A percentile compares a stretch with the other conserved stretches of the same genome.
Evolutionary conservation across 139 green algal genomes (phyloP).

Genomic region (Micromonas commoda): DNA sequence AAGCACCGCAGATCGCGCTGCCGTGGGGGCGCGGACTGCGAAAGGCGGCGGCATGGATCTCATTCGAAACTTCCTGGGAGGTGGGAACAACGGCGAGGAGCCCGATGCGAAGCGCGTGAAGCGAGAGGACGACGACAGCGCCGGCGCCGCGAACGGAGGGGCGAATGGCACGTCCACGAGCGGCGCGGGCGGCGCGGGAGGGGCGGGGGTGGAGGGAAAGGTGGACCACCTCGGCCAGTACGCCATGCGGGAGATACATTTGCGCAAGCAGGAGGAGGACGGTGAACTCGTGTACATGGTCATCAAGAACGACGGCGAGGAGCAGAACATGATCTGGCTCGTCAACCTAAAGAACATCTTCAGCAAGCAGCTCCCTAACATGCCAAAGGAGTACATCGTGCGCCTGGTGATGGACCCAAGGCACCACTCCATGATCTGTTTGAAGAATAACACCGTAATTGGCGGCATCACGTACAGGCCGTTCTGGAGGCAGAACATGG

Average conservation of each 20-base stretch:
- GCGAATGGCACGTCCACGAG: background rate
- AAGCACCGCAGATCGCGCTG: too few relatives aligned
- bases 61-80: too few relatives aligned
- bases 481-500: slow-evolving; percentile 65
- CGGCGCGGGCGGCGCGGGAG: background rate
- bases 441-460: slow-evolving; percentile 57
- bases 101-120: background rate
- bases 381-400: slow-evolving; percentile 96
- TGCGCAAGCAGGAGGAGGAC: slow-evolving; percentile 24
- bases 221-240: background rate
- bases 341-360: slow-evolving; percentile 92
- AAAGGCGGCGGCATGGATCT: too few relatives aligned
- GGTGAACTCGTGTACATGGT: slow-evolving; percentile 21
- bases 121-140: background rate
- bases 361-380: slow-evolving; percentile 93
- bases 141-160: background rate
- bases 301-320: slow-evolving; percentile 25
- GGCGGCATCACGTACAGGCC: slow-evolving; percentile 91
- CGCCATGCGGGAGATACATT: background rate
- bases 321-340: slow-evolving; percentile 38
- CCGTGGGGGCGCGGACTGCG: too few relatives aligned
- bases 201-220: background rate
- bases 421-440: slow-evolving; percentile 45
- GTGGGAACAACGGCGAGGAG: background rate
- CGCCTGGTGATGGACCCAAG: slow-evolving; percentile 80